Percentiles rank a stretch among this genome's conserved stretches.
phyloP scores from a whole-genome alignment of 371 early-diverging fungal genomes.

The Saksenaea vasiformis region DNA sequence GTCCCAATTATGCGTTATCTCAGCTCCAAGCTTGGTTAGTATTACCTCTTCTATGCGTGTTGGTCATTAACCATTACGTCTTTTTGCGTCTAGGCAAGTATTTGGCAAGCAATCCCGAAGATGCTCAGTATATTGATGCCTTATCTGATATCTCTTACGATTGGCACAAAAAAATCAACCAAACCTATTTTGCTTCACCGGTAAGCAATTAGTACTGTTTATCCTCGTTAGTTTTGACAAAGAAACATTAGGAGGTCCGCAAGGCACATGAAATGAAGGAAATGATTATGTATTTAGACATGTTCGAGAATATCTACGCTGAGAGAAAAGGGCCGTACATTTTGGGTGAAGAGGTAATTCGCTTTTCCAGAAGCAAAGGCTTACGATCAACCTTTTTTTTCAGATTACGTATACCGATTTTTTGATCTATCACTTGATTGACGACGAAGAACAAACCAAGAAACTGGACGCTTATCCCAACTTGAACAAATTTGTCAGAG shows the following conservation, averaged over 20 bases:
- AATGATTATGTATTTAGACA: not conserved
- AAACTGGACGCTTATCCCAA: slow-evolving; percentile 6
- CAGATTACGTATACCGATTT: slow-evolving; percentile 20
- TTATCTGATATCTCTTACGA: slow-evolving; percentile 5
- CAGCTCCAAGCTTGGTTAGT: slow-evolving; percentile 6
- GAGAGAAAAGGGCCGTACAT: slow-evolving; percentile 12
- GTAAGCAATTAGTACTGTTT: slow-evolving; percentile 48
- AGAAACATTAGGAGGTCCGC: not conserved
- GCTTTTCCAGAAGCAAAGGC: slow-evolving; percentile 50
- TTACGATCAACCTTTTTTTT: not conserved
- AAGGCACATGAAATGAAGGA: slow-evolving; percentile 5
- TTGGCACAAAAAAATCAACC: slow-evolving; percentile 44
- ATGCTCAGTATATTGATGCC: slow-evolving; percentile 10
- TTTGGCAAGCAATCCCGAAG: slow-evolving; percentile 1
- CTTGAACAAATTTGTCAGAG: slow-evolving; percentile 10
- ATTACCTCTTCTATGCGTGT: not conserved
- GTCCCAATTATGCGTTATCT: slow-evolving; percentile 9
- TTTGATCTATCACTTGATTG: slow-evolving; percentile 12
- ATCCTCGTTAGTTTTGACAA: slow-evolving; percentile 59
- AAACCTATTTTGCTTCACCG: slow-evolving; percentile 68
- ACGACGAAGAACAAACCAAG: slow-evolving; percentile 1
- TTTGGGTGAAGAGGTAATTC: slow-evolving; percentile 14
- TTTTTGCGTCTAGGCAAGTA: slow-evolving; percentile 5
- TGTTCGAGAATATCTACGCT: slow-evolving; percentile 12
- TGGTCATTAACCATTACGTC: not conserved